Percentiles rank a stretch among this genome's conserved stretches.
These are phyloP conservation scores for Cyclotella cryptica DNA, from an alignment of 108 stramenopile genomes.

Conservation along the genomic window DNA sequence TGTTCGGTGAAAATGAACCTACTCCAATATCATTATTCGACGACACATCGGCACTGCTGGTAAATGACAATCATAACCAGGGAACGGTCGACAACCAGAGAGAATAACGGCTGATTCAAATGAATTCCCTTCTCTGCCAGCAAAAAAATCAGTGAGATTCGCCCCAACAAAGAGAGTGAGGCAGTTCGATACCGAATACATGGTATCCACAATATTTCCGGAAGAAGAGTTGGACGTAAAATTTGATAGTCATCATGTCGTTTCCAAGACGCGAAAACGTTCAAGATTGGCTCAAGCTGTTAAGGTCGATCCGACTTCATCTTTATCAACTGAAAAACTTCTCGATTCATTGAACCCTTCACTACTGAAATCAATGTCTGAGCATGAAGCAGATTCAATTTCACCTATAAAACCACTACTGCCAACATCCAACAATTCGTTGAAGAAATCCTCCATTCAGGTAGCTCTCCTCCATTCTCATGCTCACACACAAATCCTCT, in stretches of 20 bases:
- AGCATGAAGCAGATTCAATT: not conserved
- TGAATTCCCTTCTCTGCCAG: not conserved
- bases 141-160: slow-evolving; percentile 17
- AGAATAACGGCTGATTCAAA: too few relatives aligned
- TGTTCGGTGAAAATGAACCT: too few relatives aligned
- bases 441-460: slow-evolving; percentile 25
- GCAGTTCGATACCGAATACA: slow-evolving; percentile 1
- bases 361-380: not conserved
- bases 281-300: not conserved
- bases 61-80: too few relatives aligned
- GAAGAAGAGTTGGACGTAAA: slow-evolving; percentile 7
- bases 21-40: too few relatives aligned
- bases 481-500: slow-evolving; percentile 41
- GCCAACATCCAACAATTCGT: not conserved
- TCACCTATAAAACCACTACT: not conserved
- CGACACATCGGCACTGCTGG: too few relatives aligned
- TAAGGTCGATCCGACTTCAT: not conserved
- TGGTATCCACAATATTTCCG: not conserved
- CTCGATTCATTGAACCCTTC: not conserved
- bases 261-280: not conserved
- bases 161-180: slow-evolving; percentile 7
- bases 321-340: not conserved
- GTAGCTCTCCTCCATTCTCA: slow-evolving; percentile 50
- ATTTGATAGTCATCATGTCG: not conserved
- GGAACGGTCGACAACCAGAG: too few relatives aligned